phyloP scores from a whole-genome alignment of 305 asterid genomes.

The Solanum hybrid region DNA sequence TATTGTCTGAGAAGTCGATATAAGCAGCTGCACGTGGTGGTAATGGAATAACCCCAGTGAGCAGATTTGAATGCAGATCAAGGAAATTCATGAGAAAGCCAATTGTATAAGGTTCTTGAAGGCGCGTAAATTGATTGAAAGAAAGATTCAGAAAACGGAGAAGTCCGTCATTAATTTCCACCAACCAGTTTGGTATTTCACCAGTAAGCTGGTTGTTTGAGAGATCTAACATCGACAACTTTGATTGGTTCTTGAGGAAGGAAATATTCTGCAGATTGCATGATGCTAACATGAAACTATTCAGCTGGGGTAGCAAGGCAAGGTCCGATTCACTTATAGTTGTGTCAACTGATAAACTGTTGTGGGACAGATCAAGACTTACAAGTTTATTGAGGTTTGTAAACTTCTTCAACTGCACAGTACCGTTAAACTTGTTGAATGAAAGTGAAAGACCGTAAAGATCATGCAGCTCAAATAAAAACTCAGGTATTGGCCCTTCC shows the following conservation, averaged over 20 bases:
- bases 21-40: constrained; percentile 33
- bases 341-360: constrained; percentile 32
- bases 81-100: constrained; percentile 11
- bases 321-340: constrained; percentile 15
- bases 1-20: constrained; percentile 58
- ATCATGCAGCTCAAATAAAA: constrained; percentile 26
- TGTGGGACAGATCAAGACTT: constrained; percentile 34
- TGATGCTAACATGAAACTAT: constrained; percentile 38
- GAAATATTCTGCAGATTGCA: constrained; percentile 49
- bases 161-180: constrained; percentile 12
- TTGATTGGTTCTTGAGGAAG: constrained; percentile 36
- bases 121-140: constrained; percentile 24
- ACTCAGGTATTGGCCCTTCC: constrained; percentile 32
- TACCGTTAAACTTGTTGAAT: constrained; percentile 36
- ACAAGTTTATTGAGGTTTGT: constrained; percentile 26
- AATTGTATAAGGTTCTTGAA: constrained; percentile 41
- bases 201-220: constrained; percentile 32
- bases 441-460: constrained; percentile 34
- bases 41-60: constrained; percentile 39
- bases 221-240: constrained; percentile 40
- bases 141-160: constrained; percentile 37
- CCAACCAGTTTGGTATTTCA: constrained; percentile 33
- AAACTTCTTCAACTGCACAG: constrained; percentile 20
- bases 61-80: constrained; percentile 47
- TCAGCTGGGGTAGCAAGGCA: constrained; percentile 26